Evolutionary conservation across 192 early-diverging fungal genomes (phyloP), one percentile per base, ranked within the genome.

Genomic region (Coemansia biformis): DNA sequence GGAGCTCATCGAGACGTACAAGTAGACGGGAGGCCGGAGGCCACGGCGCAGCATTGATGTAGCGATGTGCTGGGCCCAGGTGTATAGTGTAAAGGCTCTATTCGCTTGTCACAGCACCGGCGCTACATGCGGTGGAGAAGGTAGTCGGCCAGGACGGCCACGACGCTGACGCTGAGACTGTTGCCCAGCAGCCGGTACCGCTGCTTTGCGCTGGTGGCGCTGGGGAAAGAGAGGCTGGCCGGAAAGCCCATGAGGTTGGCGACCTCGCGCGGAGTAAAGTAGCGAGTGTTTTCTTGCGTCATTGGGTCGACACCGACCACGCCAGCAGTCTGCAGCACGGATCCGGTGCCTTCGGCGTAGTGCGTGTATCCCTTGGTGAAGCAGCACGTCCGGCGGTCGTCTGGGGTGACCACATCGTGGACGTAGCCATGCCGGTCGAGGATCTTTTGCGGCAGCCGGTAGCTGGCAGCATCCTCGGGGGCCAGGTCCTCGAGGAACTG

Each of bases 171-270:
- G 49, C 87, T 98, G 15, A 98, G 77, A 26, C 86, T 90, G 55
- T 98, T 98, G 2, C 95, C 95, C 10, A 98, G 63, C 26, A 92
- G 76, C n/a, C 83, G 68, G 52, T 91, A 96, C 37, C 76, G 60
- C 57, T 98, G 95, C 48, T 81, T 83, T 13, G 79, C 44, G 2
- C 77, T 84, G 12, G 83, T 81, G 4, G 46, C 51, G 3, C 43
- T 56, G 0, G 92, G 92, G 34, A 96, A 92, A n/a, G 59, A 55
- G 36, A 98, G 86, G 8, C 66, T 58, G 5, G 60, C 49, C 7
- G 87, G 86, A 45, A 90, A 90, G n/a, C 88, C 84, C 86, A 89
- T 86, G 15, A 90, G 62, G 39, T 73, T 70, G 12, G 86, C 84
- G 11, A 90, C 77, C 59, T 90, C 88, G 42, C 78, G 58, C n/a